Evolutionary conservation across 2,329 filamentous ascomycete species (phyloP).

Genomic region (Beauveria pseudobassiana): DNA sequence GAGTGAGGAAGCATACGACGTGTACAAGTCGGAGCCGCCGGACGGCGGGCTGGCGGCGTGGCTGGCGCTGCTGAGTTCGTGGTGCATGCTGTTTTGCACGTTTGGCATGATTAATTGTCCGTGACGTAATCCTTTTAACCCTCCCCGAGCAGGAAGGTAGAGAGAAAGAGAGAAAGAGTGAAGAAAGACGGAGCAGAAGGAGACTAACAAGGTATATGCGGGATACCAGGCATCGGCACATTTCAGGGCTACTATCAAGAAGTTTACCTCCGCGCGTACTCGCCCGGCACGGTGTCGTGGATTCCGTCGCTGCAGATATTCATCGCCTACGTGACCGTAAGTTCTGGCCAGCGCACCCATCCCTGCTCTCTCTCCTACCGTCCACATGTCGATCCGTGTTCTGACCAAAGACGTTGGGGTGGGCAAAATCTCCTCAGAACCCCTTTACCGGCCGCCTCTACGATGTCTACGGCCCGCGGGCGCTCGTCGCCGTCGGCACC

Average conservation of each 20-base stretch:
- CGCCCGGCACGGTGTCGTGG: conserved; percentile 43
- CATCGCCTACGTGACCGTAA: conserved; percentile 22
- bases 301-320: conserved; percentile 41
- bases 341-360: neutral
- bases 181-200: too few species aligned
- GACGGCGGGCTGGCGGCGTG: conserved; percentile 45
- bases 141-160: neutral
- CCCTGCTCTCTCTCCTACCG: neutral
- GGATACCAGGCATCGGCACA: conserved; percentile 29
- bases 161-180: too few species aligned
- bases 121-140: too few species aligned
- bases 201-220: neutral
- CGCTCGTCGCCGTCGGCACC: conserved; percentile 11
- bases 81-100: conserved; percentile 24
- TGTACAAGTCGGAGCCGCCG: conserved; percentile 22
- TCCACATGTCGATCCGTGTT: neutral
- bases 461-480: conserved; percentile 24
- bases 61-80: conserved; percentile 37
- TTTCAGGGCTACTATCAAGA: conserved; percentile 47
- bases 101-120: conserved; percentile 24
- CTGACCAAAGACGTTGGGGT: too few species aligned
- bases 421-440: conserved; percentile 14
- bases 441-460: conserved; percentile 34
- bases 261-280: conserved; percentile 34
- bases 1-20: neutral